Conservation (phyloP, 257 asterid genomes). For the Oldenlandia corymbosa region DNA sequence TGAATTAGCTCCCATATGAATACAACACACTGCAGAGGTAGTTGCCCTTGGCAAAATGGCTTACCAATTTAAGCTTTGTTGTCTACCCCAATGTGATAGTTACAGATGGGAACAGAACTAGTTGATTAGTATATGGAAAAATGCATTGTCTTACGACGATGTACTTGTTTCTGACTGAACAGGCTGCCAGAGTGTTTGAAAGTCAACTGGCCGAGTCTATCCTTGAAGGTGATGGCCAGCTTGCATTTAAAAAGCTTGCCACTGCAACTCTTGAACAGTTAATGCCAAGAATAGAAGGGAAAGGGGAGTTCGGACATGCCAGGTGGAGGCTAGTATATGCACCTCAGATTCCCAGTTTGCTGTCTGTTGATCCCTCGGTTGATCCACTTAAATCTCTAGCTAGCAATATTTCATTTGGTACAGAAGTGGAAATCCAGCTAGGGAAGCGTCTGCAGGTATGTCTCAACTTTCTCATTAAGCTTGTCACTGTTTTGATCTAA, state of each 20-base stretch:
- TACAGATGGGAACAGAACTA: not conserved
- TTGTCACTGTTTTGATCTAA: not conserved
- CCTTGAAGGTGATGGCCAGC: slow-evolving; percentile 96
- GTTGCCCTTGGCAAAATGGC: not conserved
- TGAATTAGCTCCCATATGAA: not conserved
- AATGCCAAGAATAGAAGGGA: slow-evolving; percentile 99
- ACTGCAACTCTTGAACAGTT: slow-evolving; percentile 89
- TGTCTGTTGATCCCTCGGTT: slow-evolving; percentile 85
- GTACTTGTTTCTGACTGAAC: slow-evolving; percentile 18
- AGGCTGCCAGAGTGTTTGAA: slow-evolving; percentile 99
- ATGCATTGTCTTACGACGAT: not conserved
- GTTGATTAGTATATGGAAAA: slow-evolving; percentile 1
- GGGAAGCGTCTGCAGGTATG: slow-evolving; percentile 97
- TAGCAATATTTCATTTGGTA: slow-evolving; percentile 94
- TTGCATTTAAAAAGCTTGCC: slow-evolving; percentile 98
- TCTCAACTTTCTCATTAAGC: not conserved
- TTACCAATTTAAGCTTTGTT: not conserved
- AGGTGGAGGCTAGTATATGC: slow-evolving; percentile 99
- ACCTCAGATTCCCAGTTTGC: slow-evolving; percentile 93
- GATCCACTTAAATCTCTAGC: slow-evolving; percentile 97
- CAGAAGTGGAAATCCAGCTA: slow-evolving; percentile 96
- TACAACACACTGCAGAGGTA: not conserved
- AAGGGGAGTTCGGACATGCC: slow-evolving; percentile 98
- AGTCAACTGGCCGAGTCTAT: slow-evolving; percentile 97
- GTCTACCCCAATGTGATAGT: not conserved